phyloP scores from a whole-genome alignment of 257 asterid genomes.

The Leonotis leonurus region DNA sequence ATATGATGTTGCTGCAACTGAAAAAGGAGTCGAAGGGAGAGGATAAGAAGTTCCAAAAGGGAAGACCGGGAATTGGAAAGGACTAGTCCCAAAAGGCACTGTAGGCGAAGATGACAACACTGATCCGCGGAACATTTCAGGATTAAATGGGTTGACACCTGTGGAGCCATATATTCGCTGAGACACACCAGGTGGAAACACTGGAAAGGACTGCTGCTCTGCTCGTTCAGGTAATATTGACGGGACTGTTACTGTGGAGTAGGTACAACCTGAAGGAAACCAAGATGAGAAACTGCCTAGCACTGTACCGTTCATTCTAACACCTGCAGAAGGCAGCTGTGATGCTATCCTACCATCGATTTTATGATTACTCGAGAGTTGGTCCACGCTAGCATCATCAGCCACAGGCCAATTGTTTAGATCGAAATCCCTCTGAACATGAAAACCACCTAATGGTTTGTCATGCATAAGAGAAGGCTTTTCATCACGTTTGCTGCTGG shows the following conservation, averaged over 20 bases:
- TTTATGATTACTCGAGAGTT: conserved; percentile 21
- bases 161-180: conserved; percentile 59
- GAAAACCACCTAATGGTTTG: conserved; percentile 18
- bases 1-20: conserved; percentile 44
- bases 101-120: conserved; percentile 81
- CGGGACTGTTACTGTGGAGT: conserved; percentile 45
- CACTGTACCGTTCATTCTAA: conserved; percentile 29
- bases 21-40: conserved; percentile 45
- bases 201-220: conserved; percentile 39
- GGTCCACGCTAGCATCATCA: conserved; percentile 30
- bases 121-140: conserved; percentile 73
- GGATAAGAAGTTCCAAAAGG: conserved; percentile 56
- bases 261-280: conserved; percentile 60
- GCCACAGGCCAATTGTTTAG: conserved; percentile 42
- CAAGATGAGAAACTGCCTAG: conserved; percentile 60
- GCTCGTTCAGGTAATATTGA: conserved; percentile 54
- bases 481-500: conserved; percentile 22
- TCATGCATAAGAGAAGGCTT: conserved; percentile 20
- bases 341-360: conserved; percentile 33
- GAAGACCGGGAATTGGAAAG: conserved; percentile 42
- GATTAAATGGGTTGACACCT: conserved; percentile 38
- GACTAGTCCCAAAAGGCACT: conserved; percentile 45
- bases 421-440: conserved; percentile 39
- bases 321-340: conserved; percentile 40
- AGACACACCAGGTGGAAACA: conserved; percentile 48